phyloP scores from a whole-genome alignment of 1,284 basidiomycete genomes.

The Cutaneotrichosporon dermatis region DNA sequence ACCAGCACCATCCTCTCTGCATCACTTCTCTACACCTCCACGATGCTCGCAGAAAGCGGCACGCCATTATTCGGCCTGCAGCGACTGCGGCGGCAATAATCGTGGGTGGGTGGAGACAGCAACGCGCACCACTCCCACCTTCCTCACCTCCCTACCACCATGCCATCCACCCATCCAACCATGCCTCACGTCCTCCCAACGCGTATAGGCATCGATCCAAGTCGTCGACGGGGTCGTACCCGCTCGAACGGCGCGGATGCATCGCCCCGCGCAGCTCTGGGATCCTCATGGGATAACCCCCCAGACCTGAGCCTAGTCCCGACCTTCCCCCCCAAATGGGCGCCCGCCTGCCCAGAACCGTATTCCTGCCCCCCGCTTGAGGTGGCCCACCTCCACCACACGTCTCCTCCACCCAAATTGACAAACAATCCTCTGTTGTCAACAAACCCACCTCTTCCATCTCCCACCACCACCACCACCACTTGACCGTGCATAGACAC shows the following conservation, averaged over 20 bases:
- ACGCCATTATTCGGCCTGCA: neutral
- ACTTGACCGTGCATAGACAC: neutral
- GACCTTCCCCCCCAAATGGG: neutral
- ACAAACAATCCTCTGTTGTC: neutral
- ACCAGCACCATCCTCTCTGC: neutral
- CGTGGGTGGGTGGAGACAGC: neutral
- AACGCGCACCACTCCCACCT: neutral
- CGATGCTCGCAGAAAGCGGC: too few species aligned
- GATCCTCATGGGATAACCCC: neutral
- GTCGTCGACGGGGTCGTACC: neutral
- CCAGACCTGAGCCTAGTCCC: too few species aligned
- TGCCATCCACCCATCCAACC: neutral
- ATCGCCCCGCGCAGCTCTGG: neutral
- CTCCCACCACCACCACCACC: neutral
- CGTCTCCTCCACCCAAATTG: neutral
- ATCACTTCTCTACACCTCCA: neutral
- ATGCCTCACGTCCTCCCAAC: neutral
- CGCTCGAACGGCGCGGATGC: neutral
- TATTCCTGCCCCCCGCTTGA: neutral
- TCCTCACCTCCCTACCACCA: neutral
- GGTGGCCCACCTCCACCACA: constrained; percentile 2
- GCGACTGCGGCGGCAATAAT: neutral
- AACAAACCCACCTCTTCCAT: neutral
- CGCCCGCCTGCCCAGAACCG: neutral
- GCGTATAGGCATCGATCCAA: neutral